Conservation (phyloP, 2,329 filamentous ascomycete species). For the Trichoderma citrinoviride region DNA sequence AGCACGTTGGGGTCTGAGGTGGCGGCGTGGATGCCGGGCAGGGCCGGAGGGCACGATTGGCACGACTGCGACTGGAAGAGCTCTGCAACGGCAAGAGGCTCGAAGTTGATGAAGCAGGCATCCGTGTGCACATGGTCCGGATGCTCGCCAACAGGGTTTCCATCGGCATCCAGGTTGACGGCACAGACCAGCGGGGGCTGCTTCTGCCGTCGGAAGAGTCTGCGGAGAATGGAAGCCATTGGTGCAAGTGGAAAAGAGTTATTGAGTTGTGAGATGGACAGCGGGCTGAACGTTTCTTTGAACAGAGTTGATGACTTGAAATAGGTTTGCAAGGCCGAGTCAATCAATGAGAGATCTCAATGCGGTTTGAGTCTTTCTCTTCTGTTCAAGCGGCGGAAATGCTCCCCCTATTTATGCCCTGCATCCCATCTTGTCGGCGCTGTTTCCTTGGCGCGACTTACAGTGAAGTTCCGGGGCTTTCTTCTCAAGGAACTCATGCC, state of each 20-base stretch:
- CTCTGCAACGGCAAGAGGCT: constrained; percentile 15
- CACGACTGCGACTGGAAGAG: constrained; percentile 17
- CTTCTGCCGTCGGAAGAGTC: constrained; percentile 14
- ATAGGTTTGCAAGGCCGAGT: not conserved
- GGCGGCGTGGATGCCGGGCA: constrained; percentile 16
- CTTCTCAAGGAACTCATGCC: not conserved
- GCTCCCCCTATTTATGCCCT: constrained; percentile 8
- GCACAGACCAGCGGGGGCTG: constrained; percentile 16
- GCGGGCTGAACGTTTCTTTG: not conserved
- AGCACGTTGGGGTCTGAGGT: constrained; percentile 16
- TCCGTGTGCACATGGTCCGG: constrained; percentile 14
- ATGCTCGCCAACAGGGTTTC: constrained; percentile 15
- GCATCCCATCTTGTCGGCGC: not conserved
- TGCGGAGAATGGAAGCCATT: constrained; percentile 16
- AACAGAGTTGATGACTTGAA: not conserved
- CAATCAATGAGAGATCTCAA: not conserved
- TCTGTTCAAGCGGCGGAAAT: not conserved
- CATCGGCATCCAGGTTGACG: constrained; percentile 6
- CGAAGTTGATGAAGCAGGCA: constrained; percentile 11
- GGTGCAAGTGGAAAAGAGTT: not conserved
- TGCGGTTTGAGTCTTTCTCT: not conserved
- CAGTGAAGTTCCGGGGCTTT: not conserved
- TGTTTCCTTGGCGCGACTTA: not conserved
- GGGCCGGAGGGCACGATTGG: constrained; percentile 2
- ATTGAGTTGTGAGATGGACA: not conserved